phyloP scores from a whole-genome alignment of 116 monocot genomes.

The Cymodocea nodosa region DNA sequence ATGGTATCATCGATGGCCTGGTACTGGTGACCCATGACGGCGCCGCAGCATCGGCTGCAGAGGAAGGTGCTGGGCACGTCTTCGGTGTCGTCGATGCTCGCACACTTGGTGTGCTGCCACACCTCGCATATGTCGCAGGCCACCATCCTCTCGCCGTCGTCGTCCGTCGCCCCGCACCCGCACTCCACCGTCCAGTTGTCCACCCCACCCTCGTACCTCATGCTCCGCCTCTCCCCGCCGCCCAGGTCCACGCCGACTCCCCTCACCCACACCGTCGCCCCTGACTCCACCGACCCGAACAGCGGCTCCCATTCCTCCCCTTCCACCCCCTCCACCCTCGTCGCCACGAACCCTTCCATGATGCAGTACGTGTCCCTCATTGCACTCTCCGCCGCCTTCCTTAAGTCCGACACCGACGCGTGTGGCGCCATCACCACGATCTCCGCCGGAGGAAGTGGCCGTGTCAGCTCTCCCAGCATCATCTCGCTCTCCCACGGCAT shows the following conservation, averaged over 20 bases:
- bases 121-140: conserved; percentile 81
- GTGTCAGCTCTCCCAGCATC: conserved; percentile 7
- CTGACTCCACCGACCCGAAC: conserved; percentile 60
- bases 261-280: conserved; percentile 34
- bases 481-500: conserved; percentile 24
- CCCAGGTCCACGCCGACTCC: conserved; percentile 39
- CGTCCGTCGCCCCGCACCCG: conserved; percentile 70
- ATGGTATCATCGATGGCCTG: no score
- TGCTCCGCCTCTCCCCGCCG: conserved; percentile 3
- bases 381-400: conserved; percentile 41
- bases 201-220: conserved; percentile 58
- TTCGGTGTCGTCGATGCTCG: conserved; percentile 53
- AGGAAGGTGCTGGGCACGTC: conserved; percentile 63
- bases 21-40: background rate
- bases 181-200: conserved; percentile 68
- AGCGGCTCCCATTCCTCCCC: conserved; percentile 79
- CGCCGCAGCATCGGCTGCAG: conserved; percentile 38
- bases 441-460: conserved; percentile 38
- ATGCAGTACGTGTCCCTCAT: conserved; percentile 71
- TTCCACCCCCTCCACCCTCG: conserved; percentile 33
- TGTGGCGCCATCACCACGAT: conserved; percentile 62
- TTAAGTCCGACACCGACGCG: conserved; percentile 61
- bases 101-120: conserved; percentile 92
- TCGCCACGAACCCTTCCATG: conserved; percentile 33
- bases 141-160: conserved; percentile 96